Base-by-base conservation (phyloP, 345 rosid species). In the Odontarrhena argentea region DNA sequence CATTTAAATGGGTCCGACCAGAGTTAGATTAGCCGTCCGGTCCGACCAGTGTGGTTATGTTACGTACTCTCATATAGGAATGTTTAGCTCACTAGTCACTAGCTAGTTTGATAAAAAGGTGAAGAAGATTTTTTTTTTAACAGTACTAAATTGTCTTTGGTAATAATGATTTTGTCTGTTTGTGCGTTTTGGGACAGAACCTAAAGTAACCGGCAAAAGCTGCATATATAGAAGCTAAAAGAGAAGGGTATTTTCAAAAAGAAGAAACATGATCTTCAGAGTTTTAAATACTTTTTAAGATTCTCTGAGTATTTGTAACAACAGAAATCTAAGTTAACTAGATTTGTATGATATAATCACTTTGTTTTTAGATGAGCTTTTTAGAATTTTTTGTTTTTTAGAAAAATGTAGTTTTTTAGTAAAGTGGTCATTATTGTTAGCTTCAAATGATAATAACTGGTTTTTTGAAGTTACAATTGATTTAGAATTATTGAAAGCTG, bases 181-280 rank as follows among this genome's bases (percentile, higher is more conserved):
- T 61, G 61, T 53, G 68, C 41, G 46, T 55, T 36, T 35, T 36
- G 40, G 68, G 54, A 61, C 68, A 26, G 61, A 61, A 53, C 38
- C 55, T 61, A 70, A 70, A 53, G 74, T 44, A 61, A 54, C 62
- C 74, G 55, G 74, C 62, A 70, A 61, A 70, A 62, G 74, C 74
- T 61, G 74, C 62, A 61, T 36, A 35, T 61, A 4, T 61, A 44
- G 68, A 70, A 70, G 32, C 61, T 44, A 61, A 61, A 70, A 53
- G 68, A 53, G 30, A 36, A 35, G 30, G 8, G 43, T 45, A 9
- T 47, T 62, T 62, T 62, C 0, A 18, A 68, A 25, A 59, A 37
- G 28, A 60, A 40, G 30, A 57, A 28, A 46, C 55, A 56, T 49
- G 14, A 41, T 49, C 66, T 55, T 55, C n/a, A 54, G 70, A 55